Evolutionary conservation across 2,329 filamentous ascomycete species (phyloP).

Genomic region (Trichoderma asperellum): DNA sequence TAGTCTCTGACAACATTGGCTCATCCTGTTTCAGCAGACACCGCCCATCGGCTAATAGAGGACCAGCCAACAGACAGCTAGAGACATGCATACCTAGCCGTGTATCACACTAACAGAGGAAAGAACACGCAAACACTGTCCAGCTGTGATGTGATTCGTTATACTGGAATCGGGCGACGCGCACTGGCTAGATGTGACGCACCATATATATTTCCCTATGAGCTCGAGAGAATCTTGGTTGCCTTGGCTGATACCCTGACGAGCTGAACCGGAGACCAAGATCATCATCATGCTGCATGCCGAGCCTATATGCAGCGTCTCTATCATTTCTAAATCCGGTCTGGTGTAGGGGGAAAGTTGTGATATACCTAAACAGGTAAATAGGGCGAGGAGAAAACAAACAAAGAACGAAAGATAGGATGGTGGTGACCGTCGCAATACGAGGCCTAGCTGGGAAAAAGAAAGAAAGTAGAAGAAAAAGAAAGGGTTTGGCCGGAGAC

Average conservation of each 20-base stretch:
- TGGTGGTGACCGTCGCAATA: neutral
- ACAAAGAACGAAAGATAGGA: neutral
- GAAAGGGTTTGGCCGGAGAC: neutral
- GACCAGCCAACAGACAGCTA: constrained; percentile 20
- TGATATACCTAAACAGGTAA: neutral
- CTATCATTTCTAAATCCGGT: neutral
- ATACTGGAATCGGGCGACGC: neutral
- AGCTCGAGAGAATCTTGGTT: neutral
- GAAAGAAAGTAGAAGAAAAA: neutral
- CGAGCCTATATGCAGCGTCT: neutral
- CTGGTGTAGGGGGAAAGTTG: neutral
- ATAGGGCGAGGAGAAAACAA: neutral
- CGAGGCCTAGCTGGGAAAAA: neutral
- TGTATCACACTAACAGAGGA: neutral
- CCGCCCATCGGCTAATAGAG: neutral
- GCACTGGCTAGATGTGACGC: constrained; percentile 6
- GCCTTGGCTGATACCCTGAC: neutral
- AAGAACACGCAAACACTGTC: neutral
- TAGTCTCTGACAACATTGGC: neutral
- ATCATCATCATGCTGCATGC: neutral
- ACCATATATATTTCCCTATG: neutral
- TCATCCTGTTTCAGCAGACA: neutral
- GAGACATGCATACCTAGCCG: constrained; percentile 5
- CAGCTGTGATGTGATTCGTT: constrained; percentile 4
- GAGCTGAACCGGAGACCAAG: neutral